Percentiles rank a stretch among this genome's conserved stretches.
phyloP scores from a whole-genome alignment of 805 yeast genomes.

The Myxozyma nipponensis region DNA sequence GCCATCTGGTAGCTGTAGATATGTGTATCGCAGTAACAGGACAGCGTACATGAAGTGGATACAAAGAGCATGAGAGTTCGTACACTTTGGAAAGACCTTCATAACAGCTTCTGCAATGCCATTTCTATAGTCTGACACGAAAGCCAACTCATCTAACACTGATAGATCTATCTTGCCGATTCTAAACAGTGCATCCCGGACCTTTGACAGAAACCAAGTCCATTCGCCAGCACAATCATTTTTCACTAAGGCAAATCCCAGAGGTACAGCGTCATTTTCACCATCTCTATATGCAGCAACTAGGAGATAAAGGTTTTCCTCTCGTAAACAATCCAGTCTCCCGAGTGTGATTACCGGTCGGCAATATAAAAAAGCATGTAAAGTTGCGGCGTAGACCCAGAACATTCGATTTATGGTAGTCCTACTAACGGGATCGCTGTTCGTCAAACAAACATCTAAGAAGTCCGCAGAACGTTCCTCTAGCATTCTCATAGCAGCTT shows the following conservation, averaged over 20 bases:
- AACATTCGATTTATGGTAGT: constrained; percentile 2
- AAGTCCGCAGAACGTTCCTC: not conserved
- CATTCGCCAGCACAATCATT: constrained; percentile 4
- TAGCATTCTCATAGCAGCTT: constrained; percentile 10
- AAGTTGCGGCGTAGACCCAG: constrained; percentile 13
- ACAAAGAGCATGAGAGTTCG: constrained; percentile 11
- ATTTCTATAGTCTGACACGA: constrained; percentile 14
- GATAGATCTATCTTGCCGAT: constrained; percentile 2
- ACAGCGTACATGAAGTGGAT: constrained; percentile 12
- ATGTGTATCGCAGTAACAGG: constrained; percentile 8
- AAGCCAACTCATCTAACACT: constrained; percentile 5
- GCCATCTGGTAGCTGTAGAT: constrained; percentile 5
- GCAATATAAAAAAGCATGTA: constrained; percentile 10
- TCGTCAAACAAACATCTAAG: not conserved
- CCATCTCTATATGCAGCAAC: constrained; percentile 18
- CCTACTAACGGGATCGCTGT: not conserved
- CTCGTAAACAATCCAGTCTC: constrained; percentile 11
- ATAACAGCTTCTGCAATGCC: constrained; percentile 9
- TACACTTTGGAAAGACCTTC: constrained; percentile 13
- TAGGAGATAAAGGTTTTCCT: constrained; percentile 8
- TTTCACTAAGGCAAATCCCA: constrained; percentile 14
- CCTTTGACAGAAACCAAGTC: constrained; percentile 13
- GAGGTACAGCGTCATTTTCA: constrained; percentile 14
- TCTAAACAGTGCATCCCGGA: constrained; percentile 10
- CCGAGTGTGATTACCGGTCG: constrained; percentile 16